A percentile compares a stretch with the other conserved stretches of the same genome.
Conservation (phyloP, 2,329 filamentous ascomycete genomes). For the Cordyceps tenuipes region DNA sequence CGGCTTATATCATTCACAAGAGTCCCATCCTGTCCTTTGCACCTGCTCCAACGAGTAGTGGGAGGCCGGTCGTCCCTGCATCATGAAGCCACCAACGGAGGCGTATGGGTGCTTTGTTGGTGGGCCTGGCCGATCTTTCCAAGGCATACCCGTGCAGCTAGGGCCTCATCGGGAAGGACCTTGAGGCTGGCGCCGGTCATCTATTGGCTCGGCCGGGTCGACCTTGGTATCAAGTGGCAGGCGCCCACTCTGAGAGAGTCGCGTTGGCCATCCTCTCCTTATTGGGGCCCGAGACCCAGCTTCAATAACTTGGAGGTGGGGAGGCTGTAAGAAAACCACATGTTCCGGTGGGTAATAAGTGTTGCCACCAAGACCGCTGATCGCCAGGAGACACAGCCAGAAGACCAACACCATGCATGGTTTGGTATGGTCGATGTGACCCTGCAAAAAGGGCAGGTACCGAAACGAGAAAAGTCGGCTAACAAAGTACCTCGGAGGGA, state of each 20-base stretch:
- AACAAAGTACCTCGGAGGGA: not conserved
- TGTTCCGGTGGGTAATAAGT: not conserved
- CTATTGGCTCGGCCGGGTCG: not conserved
- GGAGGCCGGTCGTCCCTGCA: not conserved
- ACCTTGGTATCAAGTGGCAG: not conserved
- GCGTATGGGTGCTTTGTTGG: not conserved
- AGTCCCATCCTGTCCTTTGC: not conserved
- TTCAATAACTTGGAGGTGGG: not conserved
- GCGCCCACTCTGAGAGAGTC: not conserved
- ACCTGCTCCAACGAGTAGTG: slow-evolving; percentile 5
- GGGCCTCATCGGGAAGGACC: slow-evolving; percentile 7
- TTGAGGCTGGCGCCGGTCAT: not conserved
- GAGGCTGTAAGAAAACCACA: not conserved
- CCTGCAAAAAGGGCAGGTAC: slow-evolving; percentile 1
- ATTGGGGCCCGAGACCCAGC: not conserved
- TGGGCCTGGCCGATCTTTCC: slow-evolving; percentile 1
- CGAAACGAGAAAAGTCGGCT: not conserved
- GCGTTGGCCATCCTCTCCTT: too few relatives aligned
- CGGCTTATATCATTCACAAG: not conserved
- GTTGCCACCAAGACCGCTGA: not conserved
- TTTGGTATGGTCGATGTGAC: not conserved
- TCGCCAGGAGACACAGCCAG: not conserved
- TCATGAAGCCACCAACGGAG: slow-evolving; percentile 1
- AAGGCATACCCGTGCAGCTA: not conserved
- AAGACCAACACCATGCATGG: not conserved